A percentile compares a stretch with the other conserved stretches of the same genome.
phyloP scores from a whole-genome alignment of 2,329 filamentous ascomycete species.

The Phyllosticta citribraziliensis region DNA sequence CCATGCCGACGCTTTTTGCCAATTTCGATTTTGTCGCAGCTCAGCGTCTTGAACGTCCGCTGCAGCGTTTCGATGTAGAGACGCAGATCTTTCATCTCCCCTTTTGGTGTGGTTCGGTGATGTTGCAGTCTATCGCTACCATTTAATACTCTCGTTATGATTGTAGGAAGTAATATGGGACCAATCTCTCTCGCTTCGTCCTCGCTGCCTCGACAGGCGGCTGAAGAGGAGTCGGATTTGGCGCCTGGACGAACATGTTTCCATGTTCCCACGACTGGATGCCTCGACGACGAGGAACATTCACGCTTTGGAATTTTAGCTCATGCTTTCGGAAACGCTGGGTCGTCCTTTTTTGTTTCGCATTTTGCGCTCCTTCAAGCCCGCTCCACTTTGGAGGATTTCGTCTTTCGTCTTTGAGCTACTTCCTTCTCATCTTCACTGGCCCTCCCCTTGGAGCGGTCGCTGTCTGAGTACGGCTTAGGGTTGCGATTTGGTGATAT shows the following conservation, averaged over 20 bases:
- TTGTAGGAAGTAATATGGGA: neutral
- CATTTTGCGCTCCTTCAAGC: neutral
- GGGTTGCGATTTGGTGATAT: neutral
- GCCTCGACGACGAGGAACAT: neutral
- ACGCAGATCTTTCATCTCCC: neutral
- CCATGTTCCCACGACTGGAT: neutral
- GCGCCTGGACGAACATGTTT: neutral
- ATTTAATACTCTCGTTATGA: neutral
- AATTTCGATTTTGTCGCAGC: neutral
- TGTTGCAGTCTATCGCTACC: neutral
- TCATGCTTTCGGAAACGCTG: slow-evolving; percentile 2
- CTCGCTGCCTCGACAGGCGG: neutral
- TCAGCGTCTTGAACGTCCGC: neutral
- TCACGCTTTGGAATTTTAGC: neutral
- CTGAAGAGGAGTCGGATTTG: neutral
- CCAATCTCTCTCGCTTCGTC: neutral
- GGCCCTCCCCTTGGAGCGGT: neutral
- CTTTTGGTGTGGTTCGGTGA: neutral
- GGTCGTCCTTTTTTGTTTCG: slow-evolving; percentile 2
- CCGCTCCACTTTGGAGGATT: neutral
- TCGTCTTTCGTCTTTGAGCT: neutral
- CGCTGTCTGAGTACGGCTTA: neutral
- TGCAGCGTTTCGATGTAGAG: neutral
- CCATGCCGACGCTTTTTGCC: neutral
- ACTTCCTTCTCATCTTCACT: neutral